Evolutionary conservation across 768 basidiomycete species (phyloP).

Genomic region (Rhodotorula kratochvilovae): DNA sequence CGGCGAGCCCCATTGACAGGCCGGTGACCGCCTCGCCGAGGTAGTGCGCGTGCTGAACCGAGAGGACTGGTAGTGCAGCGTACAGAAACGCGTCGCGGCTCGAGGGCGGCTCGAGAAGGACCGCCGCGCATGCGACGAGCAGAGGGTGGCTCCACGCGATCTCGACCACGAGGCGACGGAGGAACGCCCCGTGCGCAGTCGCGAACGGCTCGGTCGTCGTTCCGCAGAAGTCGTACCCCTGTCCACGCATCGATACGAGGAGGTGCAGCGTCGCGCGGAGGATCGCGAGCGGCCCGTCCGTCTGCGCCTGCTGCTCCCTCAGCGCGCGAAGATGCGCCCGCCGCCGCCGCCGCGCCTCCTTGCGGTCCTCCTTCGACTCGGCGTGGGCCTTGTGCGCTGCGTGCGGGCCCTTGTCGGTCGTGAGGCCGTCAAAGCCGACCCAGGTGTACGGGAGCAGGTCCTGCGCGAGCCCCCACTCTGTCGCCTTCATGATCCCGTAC

Average conservation of each 20-base stretch:
- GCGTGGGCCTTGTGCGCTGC: not conserved
- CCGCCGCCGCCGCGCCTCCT: not conserved
- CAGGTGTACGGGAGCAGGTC: constrained; percentile 32
- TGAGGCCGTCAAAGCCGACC: constrained; percentile 17
- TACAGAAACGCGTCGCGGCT: not conserved
- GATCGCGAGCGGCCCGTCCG: constrained; percentile 6
- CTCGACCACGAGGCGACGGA: constrained; percentile 17
- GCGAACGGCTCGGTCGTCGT: constrained; percentile 16
- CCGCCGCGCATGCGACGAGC: constrained; percentile 16
- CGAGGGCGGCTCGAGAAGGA: constrained; percentile 21
- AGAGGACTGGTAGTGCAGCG: not conserved
- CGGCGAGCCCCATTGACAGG: constrained; percentile 17
- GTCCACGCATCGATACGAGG: constrained; percentile 30
- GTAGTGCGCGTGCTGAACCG: not conserved
- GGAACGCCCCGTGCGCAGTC: not conserved
- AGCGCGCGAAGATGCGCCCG: constrained; percentile 1
- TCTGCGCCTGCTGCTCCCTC: not conserved
- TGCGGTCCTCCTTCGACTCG: not conserved
- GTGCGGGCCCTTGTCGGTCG: not conserved
- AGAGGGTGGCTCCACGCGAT: constrained; percentile 24
- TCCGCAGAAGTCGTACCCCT: constrained; percentile 27
- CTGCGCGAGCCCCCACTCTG: constrained; percentile 30
- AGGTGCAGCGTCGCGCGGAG: constrained; percentile 24
- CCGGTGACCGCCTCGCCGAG: constrained; percentile 20
- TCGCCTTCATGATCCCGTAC: constrained; percentile 27